Evolutionary conservation across 768 basidiomycete species (phyloP), one percentile per base, ranked within the genome.

Genomic region (Boletus rufocinnamomeus): DNA sequence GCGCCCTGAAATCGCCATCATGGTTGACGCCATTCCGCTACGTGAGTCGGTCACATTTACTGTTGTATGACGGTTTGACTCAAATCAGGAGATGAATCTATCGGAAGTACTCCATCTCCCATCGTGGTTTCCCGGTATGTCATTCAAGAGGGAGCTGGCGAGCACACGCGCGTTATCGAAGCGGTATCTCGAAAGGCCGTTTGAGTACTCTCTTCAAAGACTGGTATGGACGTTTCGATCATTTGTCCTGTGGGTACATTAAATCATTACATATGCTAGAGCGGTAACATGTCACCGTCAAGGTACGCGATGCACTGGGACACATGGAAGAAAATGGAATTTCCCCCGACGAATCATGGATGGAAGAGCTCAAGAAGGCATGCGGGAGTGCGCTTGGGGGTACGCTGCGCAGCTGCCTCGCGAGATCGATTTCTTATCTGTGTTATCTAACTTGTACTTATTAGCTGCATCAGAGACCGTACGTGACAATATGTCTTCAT

Each of bases 381-480:
- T 17, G 19, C 9, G 38, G 38, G 19, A 40, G 19, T 8, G 38
- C 38, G 3, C 19, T 40, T 40, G 9, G 19, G 19, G 16, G 38
- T 40, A 40, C 9, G 38, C 6, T 19, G 9, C 38, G 8, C 37
- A 19, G 17, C 3, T 9, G 19, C 38, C 19, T 40, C 19, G 13
- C 17, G 38, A 19, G 38, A 40, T 40, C n/a, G n/a, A 19, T 19
- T 17, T 32, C 37, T 46, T 1, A 38, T 19, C 5, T 13, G 43
- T 38, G 2, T 38, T 13, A n/a, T 43, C 23, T 8, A 14, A 25
- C 28, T 5, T 19, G 5, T 32, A 25, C 28, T 5, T 19, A 3
- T 32, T 16, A 63, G 62, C 51, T 32, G 61, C 25, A 7, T 38
- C 56, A 11, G 62, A 63, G n/a, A 63, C 56, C 0, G 62, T 52